phyloP scores from a whole-genome alignment of 2,329 filamentous ascomycete species.

The Penicillium sp. region DNA sequence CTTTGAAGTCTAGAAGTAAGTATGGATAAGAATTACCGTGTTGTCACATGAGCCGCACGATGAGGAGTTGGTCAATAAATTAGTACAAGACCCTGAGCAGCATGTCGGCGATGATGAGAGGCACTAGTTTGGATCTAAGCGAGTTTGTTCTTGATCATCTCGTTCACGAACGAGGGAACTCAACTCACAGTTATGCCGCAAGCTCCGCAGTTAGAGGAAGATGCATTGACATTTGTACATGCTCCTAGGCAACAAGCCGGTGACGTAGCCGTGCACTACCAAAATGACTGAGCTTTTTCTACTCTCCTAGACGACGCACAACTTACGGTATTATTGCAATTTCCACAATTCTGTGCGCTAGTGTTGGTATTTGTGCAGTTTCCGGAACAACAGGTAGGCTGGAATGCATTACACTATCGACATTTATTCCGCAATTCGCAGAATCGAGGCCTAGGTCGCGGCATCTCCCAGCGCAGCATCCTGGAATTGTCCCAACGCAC shows the following conservation, averaged over 20 bases:
- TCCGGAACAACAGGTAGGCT: neutral
- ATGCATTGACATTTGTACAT: neutral
- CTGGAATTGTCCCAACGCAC: slow-evolving; percentile 1
- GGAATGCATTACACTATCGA: neutral
- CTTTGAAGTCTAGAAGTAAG: too few relatives aligned
- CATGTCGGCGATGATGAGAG: too few relatives aligned
- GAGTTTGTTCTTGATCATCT: too few relatives aligned
- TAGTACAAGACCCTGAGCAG: too few relatives aligned
- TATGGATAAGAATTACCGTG: too few relatives aligned
- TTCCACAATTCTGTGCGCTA: slow-evolving; percentile 1
- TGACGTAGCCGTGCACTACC: neutral
- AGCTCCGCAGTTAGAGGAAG: neutral
- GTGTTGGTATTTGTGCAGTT: slow-evolving; percentile 5
- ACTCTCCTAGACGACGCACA: too few relatives aligned
- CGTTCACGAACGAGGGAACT: too few relatives aligned
- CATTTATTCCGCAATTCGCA: neutral
- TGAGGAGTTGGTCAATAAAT: too few relatives aligned
- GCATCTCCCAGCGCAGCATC: slow-evolving; percentile 9
- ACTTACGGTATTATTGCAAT: neutral
- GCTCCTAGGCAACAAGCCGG: neutral
- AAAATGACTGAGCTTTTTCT: neutral
- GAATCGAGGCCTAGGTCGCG: slow-evolving; percentile 1
- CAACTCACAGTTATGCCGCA: neutral
- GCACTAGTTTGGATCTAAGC: too few relatives aligned
- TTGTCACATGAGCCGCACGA: too few relatives aligned